phyloP scores from a whole-genome alignment of 495 filamentous ascomycete genomes.

The Corynascus novoguineensis region DNA sequence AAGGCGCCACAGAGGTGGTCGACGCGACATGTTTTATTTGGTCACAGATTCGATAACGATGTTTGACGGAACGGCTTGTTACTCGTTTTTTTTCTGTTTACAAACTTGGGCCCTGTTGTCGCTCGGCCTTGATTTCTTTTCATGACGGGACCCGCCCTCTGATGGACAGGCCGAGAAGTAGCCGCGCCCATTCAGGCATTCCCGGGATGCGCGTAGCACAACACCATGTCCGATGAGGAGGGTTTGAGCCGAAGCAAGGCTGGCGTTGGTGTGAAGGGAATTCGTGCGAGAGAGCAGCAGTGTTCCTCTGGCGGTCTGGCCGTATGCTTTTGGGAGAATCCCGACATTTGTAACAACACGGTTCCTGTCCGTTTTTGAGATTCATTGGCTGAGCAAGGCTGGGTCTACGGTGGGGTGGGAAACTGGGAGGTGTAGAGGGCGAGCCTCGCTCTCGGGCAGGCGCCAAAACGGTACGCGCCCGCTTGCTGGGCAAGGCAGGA shows the following conservation, averaged over 20 bases:
- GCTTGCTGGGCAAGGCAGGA: background rate
- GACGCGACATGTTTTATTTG: background rate
- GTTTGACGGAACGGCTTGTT: background rate
- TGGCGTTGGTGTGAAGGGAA: conserved; percentile 7
- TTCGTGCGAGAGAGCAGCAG: background rate
- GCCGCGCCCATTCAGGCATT: background rate
- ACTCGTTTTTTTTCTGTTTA: conserved; percentile 12
- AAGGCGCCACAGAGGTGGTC: conserved; percentile 17
- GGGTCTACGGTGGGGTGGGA: too few species aligned
- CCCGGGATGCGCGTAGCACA: background rate
- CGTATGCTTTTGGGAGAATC: background rate
- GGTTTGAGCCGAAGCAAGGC: background rate
- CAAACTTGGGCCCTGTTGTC: background rate
- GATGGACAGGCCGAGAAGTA: background rate
- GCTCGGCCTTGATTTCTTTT: conserved; percentile 8
- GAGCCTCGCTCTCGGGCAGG: background rate
- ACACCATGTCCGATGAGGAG: background rate
- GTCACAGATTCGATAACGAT: background rate
- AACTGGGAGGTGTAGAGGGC: too few species aligned
- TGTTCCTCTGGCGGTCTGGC: background rate
- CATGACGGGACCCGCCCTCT: background rate
- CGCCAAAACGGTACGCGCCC: background rate
- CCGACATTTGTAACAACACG: conserved; percentile 9
- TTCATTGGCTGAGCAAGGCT: background rate
- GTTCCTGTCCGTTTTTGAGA: background rate